phyloP scores from a whole-genome alignment of 768 basidiomycete species.

The Phanerochaete sordida region DNA sequence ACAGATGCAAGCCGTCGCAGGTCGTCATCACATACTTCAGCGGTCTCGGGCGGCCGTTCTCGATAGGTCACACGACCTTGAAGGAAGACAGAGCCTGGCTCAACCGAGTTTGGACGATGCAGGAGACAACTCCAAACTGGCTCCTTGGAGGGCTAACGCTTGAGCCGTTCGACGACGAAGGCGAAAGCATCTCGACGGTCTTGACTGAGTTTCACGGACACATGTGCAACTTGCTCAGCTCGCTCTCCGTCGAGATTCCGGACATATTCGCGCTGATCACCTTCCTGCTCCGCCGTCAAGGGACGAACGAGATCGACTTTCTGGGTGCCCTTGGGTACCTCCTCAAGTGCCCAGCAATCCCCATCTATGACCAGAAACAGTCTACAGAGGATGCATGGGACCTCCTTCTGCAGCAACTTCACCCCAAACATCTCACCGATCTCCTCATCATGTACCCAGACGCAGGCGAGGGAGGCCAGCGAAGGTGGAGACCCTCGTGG shows the following conservation, averaged over 20 bases:
- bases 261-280: neutral
- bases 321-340: slow-evolving; percentile 1
- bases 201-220: neutral
- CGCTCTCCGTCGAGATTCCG: neutral
- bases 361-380: neutral
- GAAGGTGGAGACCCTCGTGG: neutral
- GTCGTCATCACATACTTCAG: neutral
- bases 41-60: neutral
- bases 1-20: neutral
- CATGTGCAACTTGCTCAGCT: neutral
- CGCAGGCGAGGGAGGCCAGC: neutral
- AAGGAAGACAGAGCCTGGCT: neutral
- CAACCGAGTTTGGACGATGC: slow-evolving; percentile 3
- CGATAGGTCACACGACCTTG: neutral
- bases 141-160: neutral
- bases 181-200: too few species aligned
- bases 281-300: neutral
- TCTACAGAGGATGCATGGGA: neutral
- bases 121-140: neutral
- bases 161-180: neutral
- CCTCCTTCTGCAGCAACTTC: neutral
- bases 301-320: neutral
- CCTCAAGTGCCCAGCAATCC: neutral
- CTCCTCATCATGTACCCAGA: neutral
- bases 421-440: neutral